phyloP scores from a whole-genome alignment of 2,329 filamentous ascomycete species.

The Exophiala viscosa region DNA sequence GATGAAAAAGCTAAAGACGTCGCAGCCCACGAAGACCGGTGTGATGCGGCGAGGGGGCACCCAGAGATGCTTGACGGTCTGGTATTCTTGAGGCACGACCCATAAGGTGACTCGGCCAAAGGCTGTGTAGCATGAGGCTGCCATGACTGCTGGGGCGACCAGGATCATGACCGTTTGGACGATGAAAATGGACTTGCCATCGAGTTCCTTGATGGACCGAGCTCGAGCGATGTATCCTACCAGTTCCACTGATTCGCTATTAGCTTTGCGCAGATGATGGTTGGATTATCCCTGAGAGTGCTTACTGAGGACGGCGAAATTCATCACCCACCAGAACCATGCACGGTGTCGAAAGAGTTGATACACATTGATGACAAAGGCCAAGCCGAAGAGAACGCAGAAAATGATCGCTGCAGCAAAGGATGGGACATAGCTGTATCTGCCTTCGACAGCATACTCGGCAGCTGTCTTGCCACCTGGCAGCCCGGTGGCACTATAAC shows the following conservation, averaged over 20 bases:
- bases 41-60: slow-evolving; percentile 39
- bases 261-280: background rate
- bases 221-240: slow-evolving; percentile 37
- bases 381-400: slow-evolving; percentile 34
- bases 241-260: slow-evolving; percentile 34
- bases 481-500: background rate
- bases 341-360: slow-evolving; percentile 37
- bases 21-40: slow-evolving; percentile 41
- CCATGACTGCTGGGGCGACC: slow-evolving; percentile 44
- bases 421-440: slow-evolving; percentile 38
- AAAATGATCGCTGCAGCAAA: slow-evolving; percentile 37
- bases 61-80: slow-evolving; percentile 34
- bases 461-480: slow-evolving; percentile 13
- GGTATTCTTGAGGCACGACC: slow-evolving; percentile 33
- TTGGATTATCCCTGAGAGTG: background rate
- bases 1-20: slow-evolving; percentile 44
- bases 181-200: slow-evolving; percentile 24
- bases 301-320: slow-evolving; percentile 40
- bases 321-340: slow-evolving; percentile 44
- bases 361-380: slow-evolving; percentile 27
- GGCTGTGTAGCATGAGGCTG: slow-evolving; percentile 47
- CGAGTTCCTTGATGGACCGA: slow-evolving; percentile 23
- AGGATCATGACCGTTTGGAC: slow-evolving; percentile 44
- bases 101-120: slow-evolving; percentile 46
- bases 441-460: slow-evolving; percentile 15